A percentile compares a stretch with the other conserved stretches of the same genome.
These are phyloP conservation scores for Spizellomyces punctatus DNA, from an alignment of 192 early-diverging fungal species.

Conservation along the genomic window DNA sequence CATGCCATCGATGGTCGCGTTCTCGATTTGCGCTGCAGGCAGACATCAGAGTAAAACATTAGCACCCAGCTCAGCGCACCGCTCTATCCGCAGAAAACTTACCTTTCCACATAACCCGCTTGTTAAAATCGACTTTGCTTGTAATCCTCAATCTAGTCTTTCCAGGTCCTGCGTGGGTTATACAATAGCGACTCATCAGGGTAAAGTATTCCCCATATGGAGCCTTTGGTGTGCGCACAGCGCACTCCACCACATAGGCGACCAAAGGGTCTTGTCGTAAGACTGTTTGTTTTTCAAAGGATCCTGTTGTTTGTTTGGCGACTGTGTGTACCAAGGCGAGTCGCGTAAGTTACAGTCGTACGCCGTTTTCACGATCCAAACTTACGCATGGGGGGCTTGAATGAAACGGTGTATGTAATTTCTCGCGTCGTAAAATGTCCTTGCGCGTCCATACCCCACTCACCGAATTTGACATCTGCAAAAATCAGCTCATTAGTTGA, in stretches of 20 bases:
- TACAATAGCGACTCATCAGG: conserved; percentile 26
- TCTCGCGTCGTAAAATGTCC: conserved; percentile 7
- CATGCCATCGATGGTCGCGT: conserved; percentile 23
- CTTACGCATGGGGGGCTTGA: conserved; percentile 20
- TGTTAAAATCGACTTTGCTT: conserved; percentile 34
- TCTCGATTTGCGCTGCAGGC: conserved; percentile 19
- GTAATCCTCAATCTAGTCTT: conserved; percentile 33
- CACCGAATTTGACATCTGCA: conserved; percentile 19
- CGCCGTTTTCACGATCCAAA: background rate
- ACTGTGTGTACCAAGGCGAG: background rate
- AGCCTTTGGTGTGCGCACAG: conserved; percentile 28
- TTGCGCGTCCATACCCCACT: conserved; percentile 18
- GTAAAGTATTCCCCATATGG: conserved; percentile 41
- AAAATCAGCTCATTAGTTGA: background rate
- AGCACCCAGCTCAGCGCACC: background rate
- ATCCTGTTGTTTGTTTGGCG: conserved; percentile 16
- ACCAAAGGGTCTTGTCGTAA: background rate
- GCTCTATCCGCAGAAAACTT: background rate
- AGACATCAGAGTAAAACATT: background rate
- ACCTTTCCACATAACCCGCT: conserved; percentile 42
- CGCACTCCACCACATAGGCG: conserved; percentile 29
- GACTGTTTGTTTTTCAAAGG: conserved; percentile 13
- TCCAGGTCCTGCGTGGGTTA: conserved; percentile 33
- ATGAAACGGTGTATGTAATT: conserved; percentile 18
- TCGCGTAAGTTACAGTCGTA: no score